Evolutionary conservation across 768 basidiomycete species (phyloP), one percentile per base, ranked within the genome.

Genomic region (Leucosporidium yakuticum): DNA sequence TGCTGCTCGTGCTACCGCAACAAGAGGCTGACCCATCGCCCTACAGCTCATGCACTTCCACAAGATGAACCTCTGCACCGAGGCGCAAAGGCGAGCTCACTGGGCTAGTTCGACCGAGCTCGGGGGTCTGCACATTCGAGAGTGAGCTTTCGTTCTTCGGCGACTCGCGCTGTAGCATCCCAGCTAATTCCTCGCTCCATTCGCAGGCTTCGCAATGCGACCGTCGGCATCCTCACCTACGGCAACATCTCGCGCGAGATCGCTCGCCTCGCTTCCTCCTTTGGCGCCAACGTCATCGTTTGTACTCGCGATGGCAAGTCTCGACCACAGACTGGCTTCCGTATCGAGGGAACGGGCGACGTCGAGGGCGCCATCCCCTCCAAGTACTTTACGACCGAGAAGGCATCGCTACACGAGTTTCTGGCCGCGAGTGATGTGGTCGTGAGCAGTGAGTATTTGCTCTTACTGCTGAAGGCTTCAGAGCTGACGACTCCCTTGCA

Each of bases 331-430:
- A 20, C n/a, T 5, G 64, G 64, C n/a, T 65, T 34, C 50, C 25
- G 17, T 11, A 27, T 65, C 8, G 49, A 50, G 32, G 64, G 64
- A 2, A 59, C 57, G 4, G 64, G 64, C 4, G 64, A 65, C 34
- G 21, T 7, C 6, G 57, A 59, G 5, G 57, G 57, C 11, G 1
- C 29, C 1, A 8, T 63, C 12, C 53, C 63, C 7, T 11, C 7
- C 9, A 55, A 44, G 63, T 56, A 47, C 29, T 63, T 31, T 39
- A n/a, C 29, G 31, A 53, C 49, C 23, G 23, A 53, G 9, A 48
- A 48, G 49, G 63, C 29, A 25, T n/a, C 29, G 17, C n/a, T 57
- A 12, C 34, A 55, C n/a, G 54, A 55, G 34, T 63, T 63, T 25
- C 20, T 55, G 53, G 51, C 21, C 6, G 39, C 20, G 20, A 34